Evolutionary conservation across 225 moss, liverwort and hornwort species (phyloP).

Genomic region (Thuidium tamariscinum): DNA sequence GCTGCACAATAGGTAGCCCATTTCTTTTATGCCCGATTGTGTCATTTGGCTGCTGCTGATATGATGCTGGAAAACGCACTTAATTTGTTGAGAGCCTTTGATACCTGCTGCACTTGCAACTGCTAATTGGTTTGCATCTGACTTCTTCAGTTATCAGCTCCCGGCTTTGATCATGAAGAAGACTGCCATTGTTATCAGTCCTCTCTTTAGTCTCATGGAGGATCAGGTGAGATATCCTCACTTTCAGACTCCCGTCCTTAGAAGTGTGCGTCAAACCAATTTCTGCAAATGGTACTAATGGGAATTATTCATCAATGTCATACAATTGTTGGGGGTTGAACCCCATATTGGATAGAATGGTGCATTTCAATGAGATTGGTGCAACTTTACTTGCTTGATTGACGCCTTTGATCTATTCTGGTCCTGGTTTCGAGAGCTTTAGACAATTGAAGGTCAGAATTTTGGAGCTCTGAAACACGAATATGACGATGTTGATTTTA

Average conservation of each 20-base stretch:
- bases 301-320: background rate
- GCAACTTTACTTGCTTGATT: background rate
- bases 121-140: background rate
- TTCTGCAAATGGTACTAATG: background rate
- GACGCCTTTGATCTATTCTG: background rate
- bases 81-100: background rate
- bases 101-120: background rate
- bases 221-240: slow-evolving; percentile 27
- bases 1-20: background rate
- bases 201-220: slow-evolving; percentile 67
- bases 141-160: slow-evolving; percentile 45
- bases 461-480: background rate
- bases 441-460: background rate
- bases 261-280: background rate
- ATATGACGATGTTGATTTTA: background rate
- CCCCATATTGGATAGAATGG: background rate
- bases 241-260: background rate
- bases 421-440: background rate
- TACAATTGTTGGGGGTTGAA: background rate
- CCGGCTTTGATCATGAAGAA: slow-evolving; percentile 61
- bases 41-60: background rate
- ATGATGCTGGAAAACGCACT: background rate
- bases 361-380: background rate
- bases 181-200: slow-evolving; percentile 71
- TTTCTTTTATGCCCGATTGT: background rate